Base-by-base conservation (phyloP, 768 basidiomycete genomes). In the Coprinopsis sp. region DNA sequence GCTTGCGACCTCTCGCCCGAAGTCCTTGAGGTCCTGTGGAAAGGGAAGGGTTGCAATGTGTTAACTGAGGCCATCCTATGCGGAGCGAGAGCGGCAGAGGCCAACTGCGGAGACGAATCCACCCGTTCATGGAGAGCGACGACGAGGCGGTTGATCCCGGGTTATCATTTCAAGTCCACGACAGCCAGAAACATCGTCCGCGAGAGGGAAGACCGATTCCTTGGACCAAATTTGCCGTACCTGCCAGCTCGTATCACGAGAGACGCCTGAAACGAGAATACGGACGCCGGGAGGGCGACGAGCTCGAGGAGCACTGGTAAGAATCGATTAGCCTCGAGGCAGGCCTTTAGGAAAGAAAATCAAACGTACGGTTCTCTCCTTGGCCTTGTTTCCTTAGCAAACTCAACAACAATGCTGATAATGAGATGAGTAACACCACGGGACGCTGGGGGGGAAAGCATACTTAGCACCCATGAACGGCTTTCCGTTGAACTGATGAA, bases 201-300 rank as follows among this genome's bases (percentile, higher is more conserved):
- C 39, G 39, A 36, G 13, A 18, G 37, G 7, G 30, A 7, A 48
- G 21, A 48, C 40, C 39, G 29, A 41, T 42, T 28, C 28, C 29
- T 40, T 42, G 48, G 47, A 56, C 57, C 62, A 61, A 64, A 59
- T 64, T 51, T 54, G 61, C 68, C 87, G 71, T 82, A 98, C 94
- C 92, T 98, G 94, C 94, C 94, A 98, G 67, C 93, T 96, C 37
- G 92, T 95, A 63, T 94, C 90, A 62, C 87, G 84, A 55, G 92
- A 90, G 54, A 98, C 79, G 46, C 91, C 91, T 30, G 86, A 79
- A 49, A 99, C 91, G 51, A 87, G 74, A 47, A 97, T 73, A 55
- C 92, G 84, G 50, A 86, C 79, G 7, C 90, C 90, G 49, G 85
- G 82, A 47, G 89, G 88, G 47, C 89, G 74, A 37, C 87, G 81